Conservation (phyloP, 139 green algal species). For the Marvania coccoides region DNA sequence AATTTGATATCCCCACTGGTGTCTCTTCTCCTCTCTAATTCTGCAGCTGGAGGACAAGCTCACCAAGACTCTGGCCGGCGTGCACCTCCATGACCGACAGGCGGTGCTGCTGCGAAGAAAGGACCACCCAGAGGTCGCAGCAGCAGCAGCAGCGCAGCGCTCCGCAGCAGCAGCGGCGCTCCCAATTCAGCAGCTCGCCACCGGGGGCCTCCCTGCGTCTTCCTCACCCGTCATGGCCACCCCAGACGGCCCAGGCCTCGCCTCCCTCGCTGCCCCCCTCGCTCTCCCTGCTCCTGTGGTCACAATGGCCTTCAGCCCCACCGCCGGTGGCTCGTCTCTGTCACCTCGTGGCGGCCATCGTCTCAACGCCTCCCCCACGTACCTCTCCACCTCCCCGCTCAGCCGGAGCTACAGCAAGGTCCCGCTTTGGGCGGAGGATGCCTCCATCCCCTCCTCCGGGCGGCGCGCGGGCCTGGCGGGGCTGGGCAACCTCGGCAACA, state of each 20-base stretch:
- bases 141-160: background rate
- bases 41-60: conserved; percentile 7
- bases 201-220: background rate
- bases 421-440: conserved; percentile 25
- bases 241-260: background rate
- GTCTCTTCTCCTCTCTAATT: background rate
- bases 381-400: conserved; percentile 2
- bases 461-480: conserved; percentile 47
- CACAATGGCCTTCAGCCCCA: background rate
- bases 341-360: background rate
- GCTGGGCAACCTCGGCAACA: conserved; percentile 86
- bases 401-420: background rate
- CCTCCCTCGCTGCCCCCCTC: background rate
- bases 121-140: background rate
- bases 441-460: conserved; percentile 5
- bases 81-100: conserved; percentile 10
- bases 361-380: background rate
- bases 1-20: background rate
- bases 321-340: background rate
- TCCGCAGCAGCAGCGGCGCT: background rate
- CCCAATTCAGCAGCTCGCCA: background rate
- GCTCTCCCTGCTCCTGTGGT: background rate
- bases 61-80: conserved; percentile 5
- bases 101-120: conserved; percentile 14
- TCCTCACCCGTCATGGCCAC: background rate